A percentile compares a stretch with the other conserved stretches of the same genome.
These are phyloP conservation scores for Phytophthora pini DNA, from an alignment of 352 stramenopile genomes.

Conservation along the genomic window DNA sequence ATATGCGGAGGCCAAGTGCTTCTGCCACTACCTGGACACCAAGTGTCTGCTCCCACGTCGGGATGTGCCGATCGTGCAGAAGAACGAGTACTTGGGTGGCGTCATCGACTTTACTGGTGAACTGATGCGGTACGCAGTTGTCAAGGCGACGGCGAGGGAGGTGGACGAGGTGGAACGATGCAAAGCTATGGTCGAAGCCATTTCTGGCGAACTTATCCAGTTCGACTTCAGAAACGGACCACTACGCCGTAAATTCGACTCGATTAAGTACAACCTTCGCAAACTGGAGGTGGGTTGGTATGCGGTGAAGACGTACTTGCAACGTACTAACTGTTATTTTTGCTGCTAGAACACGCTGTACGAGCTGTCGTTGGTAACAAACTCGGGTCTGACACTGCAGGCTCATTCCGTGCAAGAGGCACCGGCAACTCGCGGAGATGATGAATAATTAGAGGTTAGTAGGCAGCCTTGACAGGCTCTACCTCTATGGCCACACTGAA, in stretches of 20 bases:
- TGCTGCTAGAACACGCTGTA: conserved; percentile 90
- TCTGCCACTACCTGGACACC: conserved; percentile 83
- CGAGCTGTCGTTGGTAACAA: conserved; percentile 90
- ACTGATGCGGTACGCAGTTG: conserved; percentile 88
- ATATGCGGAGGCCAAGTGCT: conserved; percentile 94
- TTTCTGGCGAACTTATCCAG: conserved; percentile 91
- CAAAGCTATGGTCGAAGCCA: conserved; percentile 84
- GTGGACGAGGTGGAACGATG: conserved; percentile 81
- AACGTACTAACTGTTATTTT: conserved; percentile 5
- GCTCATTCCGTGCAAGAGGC: conserved; percentile 51
- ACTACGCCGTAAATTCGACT: conserved; percentile 94
- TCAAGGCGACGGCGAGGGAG: conserved; percentile 89
- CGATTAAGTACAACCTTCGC: conserved; percentile 95
- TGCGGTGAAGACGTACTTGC: not conserved
- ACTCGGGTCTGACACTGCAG: conserved; percentile 60
- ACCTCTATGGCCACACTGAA: no score
- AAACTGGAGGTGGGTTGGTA: conserved; percentile 81
- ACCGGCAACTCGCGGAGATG: conserved; percentile 20
- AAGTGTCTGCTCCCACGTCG: conserved; percentile 63
- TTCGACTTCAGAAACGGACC: conserved; percentile 96
- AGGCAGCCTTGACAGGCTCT: no score
- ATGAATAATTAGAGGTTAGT: conserved; percentile 23
- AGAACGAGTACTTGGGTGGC: conserved; percentile 95
- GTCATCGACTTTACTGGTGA: conserved; percentile 95
- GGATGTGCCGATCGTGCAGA: conserved; percentile 59